Percentiles rank a stretch among this genome's conserved stretches.
Evolutionary conservation across 257 asterid genomes (phyloP).

Genomic region (Lantana camara): DNA sequence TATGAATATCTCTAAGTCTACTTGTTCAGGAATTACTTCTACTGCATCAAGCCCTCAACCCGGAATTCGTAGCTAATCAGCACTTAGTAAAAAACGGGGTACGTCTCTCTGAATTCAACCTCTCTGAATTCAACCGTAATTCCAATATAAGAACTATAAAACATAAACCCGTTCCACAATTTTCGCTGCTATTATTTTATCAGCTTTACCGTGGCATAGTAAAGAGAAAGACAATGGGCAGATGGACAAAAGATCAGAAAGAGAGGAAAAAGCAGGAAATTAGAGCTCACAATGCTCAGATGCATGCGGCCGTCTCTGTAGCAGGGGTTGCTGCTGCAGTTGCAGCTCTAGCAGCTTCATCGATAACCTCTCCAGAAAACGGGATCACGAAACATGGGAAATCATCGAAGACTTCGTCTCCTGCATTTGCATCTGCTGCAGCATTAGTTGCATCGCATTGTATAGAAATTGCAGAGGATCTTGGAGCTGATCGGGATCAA

Average conservation of each 20-base stretch:
- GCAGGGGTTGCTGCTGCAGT: conserved; percentile 93
- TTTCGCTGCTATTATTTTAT: conserved; percentile 9
- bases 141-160: neutral
- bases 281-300: conserved; percentile 78
- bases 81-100: conserved; percentile 69
- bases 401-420: conserved; percentile 38
- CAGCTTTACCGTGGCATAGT: conserved; percentile 56
- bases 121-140: neutral
- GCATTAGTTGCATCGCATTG: conserved; percentile 95
- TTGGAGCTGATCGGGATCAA: conserved; percentile 83
- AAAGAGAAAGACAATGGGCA: conserved; percentile 70
- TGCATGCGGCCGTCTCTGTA: conserved; percentile 81
- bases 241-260: conserved; percentile 79
- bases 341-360: conserved; percentile 75
- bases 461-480: conserved; percentile 84
- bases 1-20: conserved; percentile 7
- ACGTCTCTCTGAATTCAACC: neutral
- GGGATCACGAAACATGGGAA: conserved; percentile 38
- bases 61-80: conserved; percentile 56
- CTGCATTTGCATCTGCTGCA: conserved; percentile 84
- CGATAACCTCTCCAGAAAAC: conserved; percentile 49
- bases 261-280: conserved; percentile 80
- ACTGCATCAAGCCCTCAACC: conserved; percentile 74
- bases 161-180: neutral
- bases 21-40: conserved; percentile 57